Evolutionary conservation across 2,329 filamentous ascomycete species (phyloP), one percentile per base, ranked within the genome.

Genomic region (Fusarium concolor): DNA sequence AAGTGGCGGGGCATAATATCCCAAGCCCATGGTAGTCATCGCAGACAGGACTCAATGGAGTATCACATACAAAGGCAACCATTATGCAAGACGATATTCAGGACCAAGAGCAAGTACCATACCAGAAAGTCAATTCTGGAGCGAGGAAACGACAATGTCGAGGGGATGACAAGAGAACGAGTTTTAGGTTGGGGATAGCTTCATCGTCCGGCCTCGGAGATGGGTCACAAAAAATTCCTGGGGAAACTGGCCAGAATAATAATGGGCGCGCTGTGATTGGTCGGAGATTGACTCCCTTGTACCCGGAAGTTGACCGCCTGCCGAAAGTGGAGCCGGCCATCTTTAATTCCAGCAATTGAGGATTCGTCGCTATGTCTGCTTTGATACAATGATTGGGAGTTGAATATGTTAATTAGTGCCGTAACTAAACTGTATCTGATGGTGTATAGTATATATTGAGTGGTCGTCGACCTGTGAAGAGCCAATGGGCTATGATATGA

Each of bases 161-260:
- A 18, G 15, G 3, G 14, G 35, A 26, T 6, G 44, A 38, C 6
- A 37, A 42, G 33, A 58, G 9, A 38, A 52, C 41, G 45, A 64
- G 61, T 41, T 59, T 65, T 46, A 52, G 39, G 18, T 64, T 65
- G 59, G 59, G 45, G 52, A 64, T 64, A 64, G 61, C 59, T 65
- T 64, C 61, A 64, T 59, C 24, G 58, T 51, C 7, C 61, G 61
- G 59, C 61, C 59, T 64, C 61, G 61, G 62, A 64, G 61, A 65
- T 61, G 46, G 46, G 45, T 61, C 61, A 65, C 33, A 65, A 60
- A 65, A 60, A 65, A 41, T 41, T 65, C 33, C 54, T 61, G 61
- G 61, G 62, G 62, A 47, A 65, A 49, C 2, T 17, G 29, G 3
- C n/a, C 43, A 42, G 62, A 43, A 65, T 44, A 49, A 53, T 60